A percentile compares a stretch with the other conserved stretches of the same genome.
phyloP scores from a whole-genome alignment of 768 basidiomycete genomes.

The Tricholomella constricta region DNA sequence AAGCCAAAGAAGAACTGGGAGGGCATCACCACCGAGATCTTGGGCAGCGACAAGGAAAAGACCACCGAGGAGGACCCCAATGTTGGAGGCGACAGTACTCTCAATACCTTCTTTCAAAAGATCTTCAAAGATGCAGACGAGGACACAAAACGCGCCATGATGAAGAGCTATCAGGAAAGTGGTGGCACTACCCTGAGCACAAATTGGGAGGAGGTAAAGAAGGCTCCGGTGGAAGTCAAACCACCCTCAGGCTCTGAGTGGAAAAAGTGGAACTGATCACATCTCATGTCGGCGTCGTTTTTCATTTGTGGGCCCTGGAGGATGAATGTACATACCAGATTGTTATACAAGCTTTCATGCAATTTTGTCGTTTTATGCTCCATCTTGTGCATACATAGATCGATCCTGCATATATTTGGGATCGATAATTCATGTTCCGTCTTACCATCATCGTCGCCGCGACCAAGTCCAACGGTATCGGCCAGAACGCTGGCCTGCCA shows the following conservation, averaged over 20 bases:
- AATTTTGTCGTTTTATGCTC: neutral
- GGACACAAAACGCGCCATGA: conserved; percentile 91
- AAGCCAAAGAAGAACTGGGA: conserved; percentile 86
- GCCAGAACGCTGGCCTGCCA: conserved; percentile 71
- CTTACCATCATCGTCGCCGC: conserved; percentile 95
- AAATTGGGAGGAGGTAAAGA: conserved; percentile 89
- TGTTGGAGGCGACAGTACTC: conserved; percentile 81
- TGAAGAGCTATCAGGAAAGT: conserved; percentile 96
- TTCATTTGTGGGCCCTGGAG: conserved; percentile 2
- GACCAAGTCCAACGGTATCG: conserved; percentile 86
- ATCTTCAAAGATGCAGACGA: conserved; percentile 90
- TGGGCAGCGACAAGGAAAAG: conserved; percentile 68
- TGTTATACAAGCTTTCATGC: conserved; percentile 1
- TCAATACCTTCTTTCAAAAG: conserved; percentile 91
- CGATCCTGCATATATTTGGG: neutral
- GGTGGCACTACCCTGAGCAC: conserved; percentile 96
- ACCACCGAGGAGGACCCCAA: conserved; percentile 81
- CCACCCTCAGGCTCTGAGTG: conserved; percentile 85
- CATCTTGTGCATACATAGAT: neutral
- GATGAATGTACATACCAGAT: neutral
- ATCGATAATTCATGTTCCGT: conserved; percentile 47
- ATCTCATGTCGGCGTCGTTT: neutral
- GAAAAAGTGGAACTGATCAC: conserved; percentile 68
- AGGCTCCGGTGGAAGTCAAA: conserved; percentile 69
- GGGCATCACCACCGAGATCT: conserved; percentile 68